A percentile compares a stretch with the other conserved stretches of the same genome.
Conservation (phyloP, 306 rosid genomes). For the Cicer chorassanicum region DNA sequence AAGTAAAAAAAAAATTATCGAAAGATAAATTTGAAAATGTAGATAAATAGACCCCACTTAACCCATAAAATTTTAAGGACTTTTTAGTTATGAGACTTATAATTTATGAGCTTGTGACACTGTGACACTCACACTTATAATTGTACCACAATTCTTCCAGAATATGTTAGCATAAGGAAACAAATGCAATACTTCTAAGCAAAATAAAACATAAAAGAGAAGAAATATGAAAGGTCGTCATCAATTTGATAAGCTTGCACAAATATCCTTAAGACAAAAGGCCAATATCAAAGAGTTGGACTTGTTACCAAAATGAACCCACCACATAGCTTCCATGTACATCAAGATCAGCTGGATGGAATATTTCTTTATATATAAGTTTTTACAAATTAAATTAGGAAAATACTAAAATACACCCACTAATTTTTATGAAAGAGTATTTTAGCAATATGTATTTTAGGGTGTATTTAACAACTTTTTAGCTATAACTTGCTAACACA, state of each 20-base stretch:
- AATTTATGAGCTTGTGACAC: too few species aligned
- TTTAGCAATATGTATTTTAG: too few species aligned
- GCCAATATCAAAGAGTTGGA: constrained; percentile 28
- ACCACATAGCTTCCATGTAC: constrained; percentile 25
- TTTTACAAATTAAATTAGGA: background rate
- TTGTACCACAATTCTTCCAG: background rate
- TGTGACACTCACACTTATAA: too few species aligned
- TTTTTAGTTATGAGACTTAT: too few species aligned
- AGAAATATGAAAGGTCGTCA: constrained; percentile 27
- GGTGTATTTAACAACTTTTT: too few species aligned
- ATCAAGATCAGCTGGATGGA: constrained; percentile 19
- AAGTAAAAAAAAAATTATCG: too few species aligned
- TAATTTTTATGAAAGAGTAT: too few species aligned
- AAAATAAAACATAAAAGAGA: background rate
- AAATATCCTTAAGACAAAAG: background rate
- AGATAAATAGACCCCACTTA: too few species aligned
- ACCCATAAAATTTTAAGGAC: too few species aligned
- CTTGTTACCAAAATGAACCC: constrained; percentile 34
- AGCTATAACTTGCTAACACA: too few species aligned
- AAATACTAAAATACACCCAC: too few species aligned
- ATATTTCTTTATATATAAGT: constrained; percentile 14
- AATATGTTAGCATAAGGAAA: constrained; percentile 25
- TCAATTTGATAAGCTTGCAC: constrained; percentile 14
- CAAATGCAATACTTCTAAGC: background rate
- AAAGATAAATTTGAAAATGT: too few species aligned